Conservation (phyloP, 73 alveolate species). For the Symbiodinium pilosum region DNA sequence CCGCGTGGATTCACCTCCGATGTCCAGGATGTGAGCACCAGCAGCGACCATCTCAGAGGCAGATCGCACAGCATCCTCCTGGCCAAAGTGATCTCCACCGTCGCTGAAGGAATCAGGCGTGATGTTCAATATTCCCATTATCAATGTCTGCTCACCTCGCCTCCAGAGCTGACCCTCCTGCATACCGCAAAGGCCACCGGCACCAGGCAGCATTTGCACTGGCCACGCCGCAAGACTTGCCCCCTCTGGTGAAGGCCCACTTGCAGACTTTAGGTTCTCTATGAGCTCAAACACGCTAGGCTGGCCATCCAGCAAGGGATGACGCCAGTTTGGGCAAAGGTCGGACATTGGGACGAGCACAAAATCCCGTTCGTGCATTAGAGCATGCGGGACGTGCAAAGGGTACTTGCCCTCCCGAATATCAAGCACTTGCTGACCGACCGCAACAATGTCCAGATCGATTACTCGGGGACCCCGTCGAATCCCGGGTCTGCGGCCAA, state of each 20-base stretch:
- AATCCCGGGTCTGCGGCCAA: conserved; percentile 64
- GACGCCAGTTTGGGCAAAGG: conserved; percentile 36
- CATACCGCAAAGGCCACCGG: conserved; percentile 37
- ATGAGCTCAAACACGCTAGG: background rate
- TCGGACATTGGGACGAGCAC: conserved; percentile 66
- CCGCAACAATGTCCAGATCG: conserved; percentile 72
- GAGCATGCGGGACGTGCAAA: conserved; percentile 77
- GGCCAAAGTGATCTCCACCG: conserved; percentile 66
- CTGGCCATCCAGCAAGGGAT: conserved; percentile 8
- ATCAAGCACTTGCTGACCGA: conserved; percentile 20
- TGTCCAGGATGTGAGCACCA: conserved; percentile 76
- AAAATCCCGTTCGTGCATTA: conserved; percentile 92
- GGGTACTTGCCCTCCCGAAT: conserved; percentile 34
- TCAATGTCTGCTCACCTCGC: conserved; percentile 65
- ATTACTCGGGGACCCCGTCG: conserved; percentile 87
- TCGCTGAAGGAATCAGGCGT: conserved; percentile 91
- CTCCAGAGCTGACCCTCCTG: conserved; percentile 51
- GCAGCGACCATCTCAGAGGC: conserved; percentile 57
- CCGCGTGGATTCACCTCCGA: conserved; percentile 88
- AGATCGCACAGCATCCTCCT: background rate
- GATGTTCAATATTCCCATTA: conserved; percentile 83
- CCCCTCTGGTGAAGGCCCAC: conserved; percentile 13
- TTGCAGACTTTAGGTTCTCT: conserved; percentile 21
- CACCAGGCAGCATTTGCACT: conserved; percentile 80
- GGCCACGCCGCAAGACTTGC: conserved; percentile 62